phyloP scores from a whole-genome alignment of 164 flowering plant species.

The Piper longum region DNA sequence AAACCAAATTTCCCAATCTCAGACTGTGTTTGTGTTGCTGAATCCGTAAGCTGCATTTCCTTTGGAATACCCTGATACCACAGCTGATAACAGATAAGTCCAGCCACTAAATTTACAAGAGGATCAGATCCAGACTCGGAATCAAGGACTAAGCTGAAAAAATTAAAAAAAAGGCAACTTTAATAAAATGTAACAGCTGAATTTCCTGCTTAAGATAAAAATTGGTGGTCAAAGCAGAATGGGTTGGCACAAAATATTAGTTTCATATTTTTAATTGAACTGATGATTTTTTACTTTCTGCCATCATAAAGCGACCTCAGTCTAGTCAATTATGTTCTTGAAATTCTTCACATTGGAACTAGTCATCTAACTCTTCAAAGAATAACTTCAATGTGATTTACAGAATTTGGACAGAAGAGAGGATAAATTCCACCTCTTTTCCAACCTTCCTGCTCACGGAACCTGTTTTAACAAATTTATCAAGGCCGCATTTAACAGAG shows the following conservation, averaged over 20 bases:
- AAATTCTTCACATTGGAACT: background rate
- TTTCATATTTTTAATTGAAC: background rate
- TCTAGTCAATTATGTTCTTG: too few species aligned
- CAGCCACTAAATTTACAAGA: slow-evolving; percentile 38
- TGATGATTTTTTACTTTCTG: too few species aligned
- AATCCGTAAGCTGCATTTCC: slow-evolving; percentile 31
- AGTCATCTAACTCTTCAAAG: background rate
- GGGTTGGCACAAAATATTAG: background rate
- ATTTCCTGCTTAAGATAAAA: too few species aligned
- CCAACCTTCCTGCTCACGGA: too few species aligned
- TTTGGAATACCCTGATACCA: slow-evolving; percentile 48
- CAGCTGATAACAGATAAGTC: slow-evolving; percentile 44
- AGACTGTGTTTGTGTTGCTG: slow-evolving; percentile 12
- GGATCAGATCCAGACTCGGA: slow-evolving; percentile 25
- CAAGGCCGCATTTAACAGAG: too few species aligned
- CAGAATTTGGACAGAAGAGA: too few species aligned
- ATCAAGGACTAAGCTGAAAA: slow-evolving; percentile 37
- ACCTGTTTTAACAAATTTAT: too few species aligned
- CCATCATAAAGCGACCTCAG: too few species aligned
- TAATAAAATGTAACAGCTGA: background rate
- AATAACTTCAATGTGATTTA: too few species aligned
- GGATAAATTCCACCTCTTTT: too few species aligned
- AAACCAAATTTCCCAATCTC: slow-evolving; percentile 13
- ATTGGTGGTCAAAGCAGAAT: background rate
- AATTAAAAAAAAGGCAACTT: slow-evolving; percentile 3